phyloP scores from a whole-genome alignment of 441 rosid species.

The Cnidoscolus chayamansa region DNA sequence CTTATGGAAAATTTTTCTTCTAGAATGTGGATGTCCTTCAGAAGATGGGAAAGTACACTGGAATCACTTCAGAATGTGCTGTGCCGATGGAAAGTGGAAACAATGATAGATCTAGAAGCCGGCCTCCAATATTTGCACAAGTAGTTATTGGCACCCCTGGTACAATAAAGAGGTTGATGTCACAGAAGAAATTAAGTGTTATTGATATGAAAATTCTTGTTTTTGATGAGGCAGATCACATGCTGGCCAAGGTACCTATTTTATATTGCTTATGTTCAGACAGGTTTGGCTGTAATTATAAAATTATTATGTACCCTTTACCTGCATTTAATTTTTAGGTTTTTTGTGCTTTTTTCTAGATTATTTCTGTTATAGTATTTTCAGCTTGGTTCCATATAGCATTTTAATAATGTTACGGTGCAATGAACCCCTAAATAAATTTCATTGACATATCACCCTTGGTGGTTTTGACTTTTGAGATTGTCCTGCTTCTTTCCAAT shows the following conservation, averaged over 20 bases:
- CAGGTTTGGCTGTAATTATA: background rate
- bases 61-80: slow-evolving; percentile 67
- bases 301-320: background rate
- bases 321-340: background rate
- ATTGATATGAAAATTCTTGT: slow-evolving; percentile 69
- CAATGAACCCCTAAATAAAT: background rate
- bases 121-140: slow-evolving; percentile 55
- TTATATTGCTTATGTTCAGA: background rate
- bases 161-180: slow-evolving; percentile 73
- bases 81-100: slow-evolving; percentile 56
- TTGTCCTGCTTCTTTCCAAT: background rate
- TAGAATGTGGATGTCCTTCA: slow-evolving; percentile 90
- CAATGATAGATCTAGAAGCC: slow-evolving; percentile 32
- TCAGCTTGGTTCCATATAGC: background rate
- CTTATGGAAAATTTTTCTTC: slow-evolving; percentile 17
- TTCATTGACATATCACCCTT: background rate
- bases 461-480: too few species aligned
- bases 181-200: slow-evolving; percentile 51
- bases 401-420: background rate
- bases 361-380: background rate
- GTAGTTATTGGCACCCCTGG: slow-evolving; percentile 98
- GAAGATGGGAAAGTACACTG: slow-evolving; percentile 89
- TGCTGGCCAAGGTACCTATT: slow-evolving; percentile 74
- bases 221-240: slow-evolving; percentile 98
- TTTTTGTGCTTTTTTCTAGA: background rate